Evolutionary conservation across 345 rosid species (phyloP).

Genomic region (Moricandia moricandioides): DNA sequence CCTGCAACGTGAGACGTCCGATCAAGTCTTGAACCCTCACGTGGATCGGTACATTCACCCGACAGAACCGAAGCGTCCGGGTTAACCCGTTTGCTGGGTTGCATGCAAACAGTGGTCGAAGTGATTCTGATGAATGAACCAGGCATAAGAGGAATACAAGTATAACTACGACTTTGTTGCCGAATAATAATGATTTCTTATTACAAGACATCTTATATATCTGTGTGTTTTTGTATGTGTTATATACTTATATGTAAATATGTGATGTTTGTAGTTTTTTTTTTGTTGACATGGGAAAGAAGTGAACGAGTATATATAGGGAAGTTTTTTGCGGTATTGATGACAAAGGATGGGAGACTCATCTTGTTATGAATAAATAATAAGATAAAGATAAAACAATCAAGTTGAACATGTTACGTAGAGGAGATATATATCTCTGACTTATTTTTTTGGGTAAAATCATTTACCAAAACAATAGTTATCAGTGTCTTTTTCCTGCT

Average conservation of each 20-base stretch:
- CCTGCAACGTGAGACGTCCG: conserved; percentile 72
- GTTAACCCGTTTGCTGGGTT: conserved; percentile 56
- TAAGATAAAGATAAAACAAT: conserved; percentile 16
- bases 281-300: conserved; percentile 7
- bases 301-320: conserved; percentile 42
- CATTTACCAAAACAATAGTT: background rate
- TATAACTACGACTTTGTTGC: conserved; percentile 19
- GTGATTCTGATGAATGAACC: conserved; percentile 17
- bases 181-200: conserved; percentile 6
- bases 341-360: conserved; percentile 31
- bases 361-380: conserved; percentile 24
- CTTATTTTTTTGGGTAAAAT: background rate
- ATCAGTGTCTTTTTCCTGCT: background rate
- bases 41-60: conserved; percentile 47
- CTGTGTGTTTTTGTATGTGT: conserved; percentile 3
- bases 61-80: conserved; percentile 54
- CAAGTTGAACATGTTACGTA: conserved; percentile 17
- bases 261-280: conserved; percentile 14
- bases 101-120: conserved; percentile 62
- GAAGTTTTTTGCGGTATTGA: conserved; percentile 18
- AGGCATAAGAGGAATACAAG: conserved; percentile 29
- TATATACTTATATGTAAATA: background rate
- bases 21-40: conserved; percentile 74
- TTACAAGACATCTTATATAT: conserved; percentile 10
- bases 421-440: background rate